Evolutionary conservation across 108 stramenopile species (phyloP), one percentile per base, ranked within the genome.

Genomic region (Conticribra guillardii): DNA sequence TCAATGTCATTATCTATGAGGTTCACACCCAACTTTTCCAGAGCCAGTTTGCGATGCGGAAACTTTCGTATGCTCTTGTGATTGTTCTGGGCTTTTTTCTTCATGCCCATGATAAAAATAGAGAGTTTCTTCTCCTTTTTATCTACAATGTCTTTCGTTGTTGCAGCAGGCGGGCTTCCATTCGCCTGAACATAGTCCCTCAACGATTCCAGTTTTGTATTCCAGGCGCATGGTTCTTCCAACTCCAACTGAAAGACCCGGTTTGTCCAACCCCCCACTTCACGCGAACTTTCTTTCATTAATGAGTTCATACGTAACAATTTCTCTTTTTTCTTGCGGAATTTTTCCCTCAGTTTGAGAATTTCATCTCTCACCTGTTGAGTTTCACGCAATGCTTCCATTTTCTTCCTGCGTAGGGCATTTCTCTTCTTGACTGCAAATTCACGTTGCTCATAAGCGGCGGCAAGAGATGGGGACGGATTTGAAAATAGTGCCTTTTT

Each of bases 231-330:
- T 27, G 52, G 34, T 23, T 67, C 66, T 22, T 54, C 34, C 33
- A 67, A 14, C 34, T 67, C 66, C 24, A 67, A 51, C 16, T 67
- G 53, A 33, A 67, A 67, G 23, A 67, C 66, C 24, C 26, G 53
- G 2, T 51, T 51, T 9, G 33, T 67, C 66, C 66, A 67, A 23
- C 49, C 32, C 27, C 66, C 41, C 37, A 67, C 52, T 16, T 34
- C 52, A 24, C 31, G 19, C 22, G 66, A 67, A 32, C 30, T 51
- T 5, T 49, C 21, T 9, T 52, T 34, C 30, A 67, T 37, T 16
- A 7, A 21, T 1, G 66, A 54, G 23, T 67, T 67, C 34, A 67
- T 22, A 14, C 34, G 15, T 34, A 45, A 33, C 18, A 67, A 22
- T 27, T 67, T 53, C 37, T 8, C 11, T 23, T 55, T 67, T 41